Evolutionary conservation across 148 eudicot genomes (phyloP).

Genomic region (Rhododendron henanense): DNA sequence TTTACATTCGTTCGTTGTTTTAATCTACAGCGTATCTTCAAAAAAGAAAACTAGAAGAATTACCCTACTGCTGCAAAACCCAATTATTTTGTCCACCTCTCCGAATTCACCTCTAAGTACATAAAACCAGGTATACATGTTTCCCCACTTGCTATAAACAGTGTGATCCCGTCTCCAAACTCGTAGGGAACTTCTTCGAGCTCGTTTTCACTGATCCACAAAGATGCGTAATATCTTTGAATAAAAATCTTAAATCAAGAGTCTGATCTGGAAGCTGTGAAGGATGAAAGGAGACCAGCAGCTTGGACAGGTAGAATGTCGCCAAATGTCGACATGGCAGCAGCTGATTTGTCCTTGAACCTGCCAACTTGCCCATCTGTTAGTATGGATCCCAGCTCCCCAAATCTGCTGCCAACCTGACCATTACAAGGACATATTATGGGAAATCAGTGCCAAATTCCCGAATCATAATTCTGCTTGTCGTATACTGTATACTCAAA

Average conservation of each 20-base stretch:
- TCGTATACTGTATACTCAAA: background rate
- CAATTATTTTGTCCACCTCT: background rate
- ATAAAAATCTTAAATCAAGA: constrained; percentile 24
- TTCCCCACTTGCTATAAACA: background rate
- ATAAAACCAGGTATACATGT: background rate
- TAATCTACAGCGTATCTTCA: background rate
- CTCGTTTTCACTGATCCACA: background rate
- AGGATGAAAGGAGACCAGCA: constrained; percentile 87
- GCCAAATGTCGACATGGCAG: constrained; percentile 61
- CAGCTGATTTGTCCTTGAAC: constrained; percentile 62
- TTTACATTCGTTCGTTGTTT: background rate
- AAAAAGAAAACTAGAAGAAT: background rate
- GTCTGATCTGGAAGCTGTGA: constrained; percentile 79
- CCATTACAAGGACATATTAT: constrained; percentile 6
- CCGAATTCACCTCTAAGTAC: background rate
- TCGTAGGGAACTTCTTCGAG: background rate
- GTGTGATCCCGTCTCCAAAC: background rate
- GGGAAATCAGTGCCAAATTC: background rate
- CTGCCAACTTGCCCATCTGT: constrained; percentile 79
- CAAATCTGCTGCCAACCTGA: constrained; percentile 97
- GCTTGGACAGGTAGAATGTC: constrained; percentile 97
- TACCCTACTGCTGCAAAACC: background rate
- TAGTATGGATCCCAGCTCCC: constrained; percentile 87
- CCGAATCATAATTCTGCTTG: background rate
- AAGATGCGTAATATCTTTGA: background rate